A percentile compares a stretch with the other conserved stretches of the same genome.
phyloP scores from a whole-genome alignment of 139 green algal genomes.

The Asterochloris erici region DNA sequence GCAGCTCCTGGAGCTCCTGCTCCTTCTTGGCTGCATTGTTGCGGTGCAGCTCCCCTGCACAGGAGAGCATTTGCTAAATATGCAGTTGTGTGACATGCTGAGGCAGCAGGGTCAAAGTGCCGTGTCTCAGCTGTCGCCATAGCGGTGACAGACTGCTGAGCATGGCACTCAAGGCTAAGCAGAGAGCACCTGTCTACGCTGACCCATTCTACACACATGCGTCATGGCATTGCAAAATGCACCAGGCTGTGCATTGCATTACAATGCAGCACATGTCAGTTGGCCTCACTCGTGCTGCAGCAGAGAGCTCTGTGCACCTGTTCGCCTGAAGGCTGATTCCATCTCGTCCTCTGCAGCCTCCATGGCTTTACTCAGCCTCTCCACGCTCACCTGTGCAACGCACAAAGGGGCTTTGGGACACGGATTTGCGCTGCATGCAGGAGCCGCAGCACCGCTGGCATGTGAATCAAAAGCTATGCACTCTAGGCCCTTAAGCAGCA shows the following conservation, averaged over 20 bases:
- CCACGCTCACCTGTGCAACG: conserved; percentile 37
- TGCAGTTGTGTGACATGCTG: neutral
- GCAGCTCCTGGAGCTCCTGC: conserved; percentile 36
- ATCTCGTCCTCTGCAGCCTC: conserved; percentile 65
- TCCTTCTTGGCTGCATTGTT: conserved; percentile 10
- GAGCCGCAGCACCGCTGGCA: neutral
- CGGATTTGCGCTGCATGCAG: neutral
- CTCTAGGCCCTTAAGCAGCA: too few relatives aligned
- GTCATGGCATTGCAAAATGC: neutral
- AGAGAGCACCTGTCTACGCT: neutral
- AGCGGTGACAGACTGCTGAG: neutral
- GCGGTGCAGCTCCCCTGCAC: conserved; percentile 42
- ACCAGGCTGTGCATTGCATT: neutral
- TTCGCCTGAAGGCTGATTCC: conserved; percentile 40
- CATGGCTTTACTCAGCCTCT: conserved; percentile 56
- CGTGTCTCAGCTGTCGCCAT: neutral
- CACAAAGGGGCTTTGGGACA: neutral
- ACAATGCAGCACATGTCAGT: neutral
- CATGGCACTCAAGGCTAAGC: neutral
- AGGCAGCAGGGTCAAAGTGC: neutral
- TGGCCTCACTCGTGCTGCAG: neutral
- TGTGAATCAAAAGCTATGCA: too few relatives aligned
- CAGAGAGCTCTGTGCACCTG: neutral
- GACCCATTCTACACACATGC: neutral
- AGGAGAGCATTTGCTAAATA: neutral